Conservation (phyloP, 768 basidiomycete species). For the Tephrocybe rancida region DNA sequence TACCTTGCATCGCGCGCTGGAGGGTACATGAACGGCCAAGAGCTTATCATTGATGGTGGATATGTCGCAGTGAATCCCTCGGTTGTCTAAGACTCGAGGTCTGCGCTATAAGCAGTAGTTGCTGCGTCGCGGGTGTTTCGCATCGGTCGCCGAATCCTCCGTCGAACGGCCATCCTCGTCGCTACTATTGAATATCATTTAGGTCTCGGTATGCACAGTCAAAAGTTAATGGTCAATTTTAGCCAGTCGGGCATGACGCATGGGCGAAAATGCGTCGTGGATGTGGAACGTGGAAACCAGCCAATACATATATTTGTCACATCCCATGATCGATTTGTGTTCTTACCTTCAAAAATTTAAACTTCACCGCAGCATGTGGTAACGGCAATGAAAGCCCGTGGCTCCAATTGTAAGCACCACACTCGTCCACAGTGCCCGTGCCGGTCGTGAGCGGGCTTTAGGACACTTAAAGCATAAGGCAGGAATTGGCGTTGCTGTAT, state of each 20-base stretch:
- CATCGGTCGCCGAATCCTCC: background rate
- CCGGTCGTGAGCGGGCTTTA: no score
- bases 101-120: background rate
- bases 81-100: slow-evolving; percentile 29
- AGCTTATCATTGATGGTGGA: slow-evolving; percentile 78
- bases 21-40: slow-evolving; percentile 77
- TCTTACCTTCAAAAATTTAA: no score
- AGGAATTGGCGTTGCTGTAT: no score
- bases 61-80: slow-evolving; percentile 75
- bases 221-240: no score
- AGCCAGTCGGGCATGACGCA: no score
- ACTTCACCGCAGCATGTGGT: slow-evolving; percentile 3
- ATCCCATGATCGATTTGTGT: background rate
- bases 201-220: no score
- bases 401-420: background rate
- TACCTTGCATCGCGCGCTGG: slow-evolving; percentile 77
- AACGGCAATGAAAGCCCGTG: background rate
- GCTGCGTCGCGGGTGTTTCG: background rate
- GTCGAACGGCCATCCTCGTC: background rate
- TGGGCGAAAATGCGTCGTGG: no score
- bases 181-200: no score
- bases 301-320: background rate
- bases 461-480: no score
- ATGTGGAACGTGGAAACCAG: background rate
- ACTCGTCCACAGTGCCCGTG: no score